Conservation (phyloP, 805 yeast genomes). For the Candida parachauliodes region DNA sequence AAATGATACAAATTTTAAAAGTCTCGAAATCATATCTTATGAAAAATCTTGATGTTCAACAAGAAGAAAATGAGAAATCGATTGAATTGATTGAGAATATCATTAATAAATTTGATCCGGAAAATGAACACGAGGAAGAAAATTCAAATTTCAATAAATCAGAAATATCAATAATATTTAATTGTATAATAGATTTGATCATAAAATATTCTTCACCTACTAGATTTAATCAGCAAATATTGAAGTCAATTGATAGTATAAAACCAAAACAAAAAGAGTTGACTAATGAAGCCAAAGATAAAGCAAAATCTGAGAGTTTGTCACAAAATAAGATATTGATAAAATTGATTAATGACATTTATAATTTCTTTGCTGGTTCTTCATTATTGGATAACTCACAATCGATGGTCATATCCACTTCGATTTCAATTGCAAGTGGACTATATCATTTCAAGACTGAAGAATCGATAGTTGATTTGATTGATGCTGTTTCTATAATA, state of each 20-base stretch:
- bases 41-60: constrained; percentile 10
- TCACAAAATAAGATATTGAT: constrained; percentile 20
- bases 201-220: constrained; percentile 20
- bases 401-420: constrained; percentile 31
- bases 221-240: constrained; percentile 14
- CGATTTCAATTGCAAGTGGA: constrained; percentile 37
- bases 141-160: too few relatives aligned
- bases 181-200: constrained; percentile 22
- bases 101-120: constrained; percentile 15
- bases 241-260: constrained; percentile 20
- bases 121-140: constrained; percentile 1
- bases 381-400: constrained; percentile 30
- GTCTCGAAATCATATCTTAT: constrained; percentile 31
- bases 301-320: constrained; percentile 3
- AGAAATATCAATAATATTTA: constrained; percentile 14
- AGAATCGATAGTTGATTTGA: constrained; percentile 18
- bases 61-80: constrained; percentile 16
- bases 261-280: constrained; percentile 28
- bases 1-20: constrained; percentile 23
- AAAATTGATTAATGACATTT: constrained; percentile 29
- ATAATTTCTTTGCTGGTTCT: constrained; percentile 33
- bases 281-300: constrained; percentile 6
- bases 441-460: constrained; percentile 1
- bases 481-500: constrained; percentile 17
- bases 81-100: constrained; percentile 22